phyloP scores from a whole-genome alignment of 257 asterid genomes.

The Anisodus tanguticus region DNA sequence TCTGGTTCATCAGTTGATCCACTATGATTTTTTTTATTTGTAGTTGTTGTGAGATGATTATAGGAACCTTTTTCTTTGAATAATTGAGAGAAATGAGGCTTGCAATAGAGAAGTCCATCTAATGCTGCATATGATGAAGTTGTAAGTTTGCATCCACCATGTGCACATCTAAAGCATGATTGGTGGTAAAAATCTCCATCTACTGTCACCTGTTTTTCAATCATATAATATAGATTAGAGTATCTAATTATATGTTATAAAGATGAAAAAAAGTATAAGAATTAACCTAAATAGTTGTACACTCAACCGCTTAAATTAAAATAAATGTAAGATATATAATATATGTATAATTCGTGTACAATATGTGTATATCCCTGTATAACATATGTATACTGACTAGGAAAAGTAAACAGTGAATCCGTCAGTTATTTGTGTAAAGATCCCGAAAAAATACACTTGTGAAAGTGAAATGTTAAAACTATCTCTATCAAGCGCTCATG shows the following conservation, averaged over 20 bases:
- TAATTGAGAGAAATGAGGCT: constrained; percentile 73
- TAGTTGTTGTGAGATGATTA: constrained; percentile 60
- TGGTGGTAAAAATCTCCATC: constrained; percentile 84
- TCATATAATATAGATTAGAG: constrained; percentile 26
- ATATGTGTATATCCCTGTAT: too few species aligned
- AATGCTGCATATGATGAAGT: constrained; percentile 78
- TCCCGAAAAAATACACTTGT: not conserved
- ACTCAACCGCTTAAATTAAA: too few species aligned
- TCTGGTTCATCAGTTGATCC: constrained; percentile 21
- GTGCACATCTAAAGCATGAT: constrained; percentile 80
- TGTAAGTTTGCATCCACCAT: constrained; percentile 75
- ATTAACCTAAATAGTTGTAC: too few species aligned
- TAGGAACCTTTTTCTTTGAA: constrained; percentile 82
- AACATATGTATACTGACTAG: too few species aligned
- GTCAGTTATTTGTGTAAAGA: too few species aligned
- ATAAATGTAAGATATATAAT: too few species aligned
- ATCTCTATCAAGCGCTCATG: too few species aligned
- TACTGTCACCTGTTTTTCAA: constrained; percentile 56
- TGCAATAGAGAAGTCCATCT: constrained; percentile 84
- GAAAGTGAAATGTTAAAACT: not conserved
- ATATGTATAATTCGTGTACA: too few species aligned
- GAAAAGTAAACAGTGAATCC: too few species aligned
- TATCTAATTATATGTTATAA: not conserved
- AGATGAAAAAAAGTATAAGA: not conserved
- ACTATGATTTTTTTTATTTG: constrained; percentile 43